Base-by-base conservation (phyloP, 176 grass and related monocot genomes). In the Thalia dealbata region DNA sequence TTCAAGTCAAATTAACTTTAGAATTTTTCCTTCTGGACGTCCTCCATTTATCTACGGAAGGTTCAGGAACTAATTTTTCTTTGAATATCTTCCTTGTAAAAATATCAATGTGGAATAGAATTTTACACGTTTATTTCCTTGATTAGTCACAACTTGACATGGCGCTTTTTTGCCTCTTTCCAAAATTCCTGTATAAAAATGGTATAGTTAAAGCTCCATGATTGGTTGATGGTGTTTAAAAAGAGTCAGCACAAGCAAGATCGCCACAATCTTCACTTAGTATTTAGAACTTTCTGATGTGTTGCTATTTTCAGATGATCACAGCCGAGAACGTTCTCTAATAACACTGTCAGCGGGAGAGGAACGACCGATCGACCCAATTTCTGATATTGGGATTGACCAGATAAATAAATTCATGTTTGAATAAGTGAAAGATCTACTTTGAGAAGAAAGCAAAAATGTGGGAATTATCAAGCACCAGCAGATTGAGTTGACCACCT, bases 391-490 rank as follows among this genome's bases (percentile, higher is more conserved):
- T 63, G 67, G 76, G 22, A 72, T 70, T 43, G 56, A 80, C 15
- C 84, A 80, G 45, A 87, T 82, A 52, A 82, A 87, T 29, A 48
- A 79, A 67, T 54, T 63, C 23, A 83, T 83, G 80, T 87, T 87
- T 79, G 50, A 70, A 24, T 68, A 68, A 68, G 22, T 22, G 2
- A 13, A 68, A 68, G 25, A 63, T 63, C 54, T 58, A 14, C 6
- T 28, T n/a, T 6, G 3, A 6, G 15, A 55, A n/a, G n/a, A n/a
- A 56, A 6, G 1, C 54, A 6, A 6, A 63, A 63, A 27, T 14
- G 27, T 15, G 25, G 24, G 3, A 28, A 63, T 28, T 28, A 10
- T 15, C 61, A 30, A 28, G 10, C 61, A 63, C 26, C 61, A 63
- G 14, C 1, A 15, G 18, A 58, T 63, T 14, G 0, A 63, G 21